Evolutionary conservation across 139 green algal genomes (phyloP).

Genomic region (Nannochloris sp.): DNA sequence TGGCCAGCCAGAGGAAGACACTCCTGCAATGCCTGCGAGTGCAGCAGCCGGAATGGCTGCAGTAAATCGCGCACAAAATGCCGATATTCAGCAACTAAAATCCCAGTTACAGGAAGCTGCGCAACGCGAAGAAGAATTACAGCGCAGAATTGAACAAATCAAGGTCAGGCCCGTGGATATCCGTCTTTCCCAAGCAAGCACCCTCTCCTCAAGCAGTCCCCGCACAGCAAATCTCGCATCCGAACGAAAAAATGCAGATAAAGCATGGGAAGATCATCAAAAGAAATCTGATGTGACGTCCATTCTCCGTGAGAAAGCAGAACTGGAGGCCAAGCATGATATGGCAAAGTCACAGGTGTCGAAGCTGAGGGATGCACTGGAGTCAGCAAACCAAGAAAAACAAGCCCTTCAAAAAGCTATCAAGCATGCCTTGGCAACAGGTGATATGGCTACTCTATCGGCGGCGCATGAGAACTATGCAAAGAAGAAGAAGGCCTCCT

Average conservation of each 20-base stretch:
- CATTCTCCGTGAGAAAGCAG: slow-evolving; percentile 23
- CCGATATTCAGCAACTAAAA: neutral
- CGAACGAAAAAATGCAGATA: slow-evolving; percentile 16
- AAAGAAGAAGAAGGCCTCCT: no score
- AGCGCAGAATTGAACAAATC: neutral
- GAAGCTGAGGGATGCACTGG: slow-evolving; percentile 28
- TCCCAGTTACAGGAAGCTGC: no score
- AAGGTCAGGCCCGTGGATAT: neutral
- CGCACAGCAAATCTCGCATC: slow-evolving; percentile 1
- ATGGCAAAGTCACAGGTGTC: slow-evolving; percentile 27
- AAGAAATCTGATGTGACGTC: slow-evolving; percentile 22
- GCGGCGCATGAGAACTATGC: no score
- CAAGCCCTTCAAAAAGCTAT: no score
- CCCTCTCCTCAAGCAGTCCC: neutral
- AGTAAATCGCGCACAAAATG: neutral
- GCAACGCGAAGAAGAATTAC: neutral
- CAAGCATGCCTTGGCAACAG: no score
- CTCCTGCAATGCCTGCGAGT: neutral
- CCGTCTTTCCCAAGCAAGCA: neutral
- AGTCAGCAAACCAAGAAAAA: no score
- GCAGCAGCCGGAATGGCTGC: neutral
- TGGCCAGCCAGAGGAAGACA: neutral
- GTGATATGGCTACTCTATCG: no score
- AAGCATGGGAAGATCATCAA: slow-evolving; percentile 13
- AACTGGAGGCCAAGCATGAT: slow-evolving; percentile 25